Conservation (phyloP, 73 alveolate species). For the Paramecium tetraurelia region DNA sequence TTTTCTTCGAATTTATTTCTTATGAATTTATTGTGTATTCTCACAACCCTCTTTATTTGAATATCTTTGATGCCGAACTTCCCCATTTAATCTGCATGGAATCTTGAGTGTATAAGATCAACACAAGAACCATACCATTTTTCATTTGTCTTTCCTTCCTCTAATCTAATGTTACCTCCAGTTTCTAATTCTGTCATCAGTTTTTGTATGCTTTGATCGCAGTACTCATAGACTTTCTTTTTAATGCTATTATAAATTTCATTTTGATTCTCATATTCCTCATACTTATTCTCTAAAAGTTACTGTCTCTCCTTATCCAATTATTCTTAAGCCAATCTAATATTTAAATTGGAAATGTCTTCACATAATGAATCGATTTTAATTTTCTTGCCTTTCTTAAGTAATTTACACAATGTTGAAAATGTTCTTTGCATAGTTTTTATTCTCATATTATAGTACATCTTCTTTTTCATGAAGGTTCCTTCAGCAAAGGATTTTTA, state of each 20-base stretch:
- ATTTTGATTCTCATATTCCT: constrained; percentile 36
- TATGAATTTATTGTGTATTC: constrained; percentile 76
- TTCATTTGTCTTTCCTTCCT: constrained; percentile 76
- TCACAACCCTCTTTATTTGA: constrained; percentile 66
- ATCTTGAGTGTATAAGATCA: constrained; percentile 69
- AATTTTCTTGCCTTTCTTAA: constrained; percentile 67
- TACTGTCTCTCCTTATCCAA: constrained; percentile 37
- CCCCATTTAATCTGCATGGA: constrained; percentile 56
- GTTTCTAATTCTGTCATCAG: constrained; percentile 85
- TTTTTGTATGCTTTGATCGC: constrained; percentile 54
- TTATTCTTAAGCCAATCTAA: constrained; percentile 15
- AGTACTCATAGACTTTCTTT: constrained; percentile 46
- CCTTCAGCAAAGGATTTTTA: constrained; percentile 80
- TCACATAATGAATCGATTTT: constrained; percentile 56
- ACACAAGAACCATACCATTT: constrained; percentile 77
- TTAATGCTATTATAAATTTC: constrained; percentile 33
- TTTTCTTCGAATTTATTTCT: constrained; percentile 79
- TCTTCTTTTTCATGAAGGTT: constrained; percentile 83
- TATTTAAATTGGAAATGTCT: constrained; percentile 43
- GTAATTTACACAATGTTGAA: constrained; percentile 62
- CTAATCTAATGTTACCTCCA: constrained; percentile 87
- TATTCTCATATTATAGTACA: constrained; percentile 87
- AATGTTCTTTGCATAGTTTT: constrained; percentile 77
- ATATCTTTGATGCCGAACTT: constrained; percentile 61
- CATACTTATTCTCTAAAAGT: constrained; percentile 42